phyloP scores from a whole-genome alignment of 2,329 filamentous ascomycete species.

The Coleophoma crateriformis region DNA sequence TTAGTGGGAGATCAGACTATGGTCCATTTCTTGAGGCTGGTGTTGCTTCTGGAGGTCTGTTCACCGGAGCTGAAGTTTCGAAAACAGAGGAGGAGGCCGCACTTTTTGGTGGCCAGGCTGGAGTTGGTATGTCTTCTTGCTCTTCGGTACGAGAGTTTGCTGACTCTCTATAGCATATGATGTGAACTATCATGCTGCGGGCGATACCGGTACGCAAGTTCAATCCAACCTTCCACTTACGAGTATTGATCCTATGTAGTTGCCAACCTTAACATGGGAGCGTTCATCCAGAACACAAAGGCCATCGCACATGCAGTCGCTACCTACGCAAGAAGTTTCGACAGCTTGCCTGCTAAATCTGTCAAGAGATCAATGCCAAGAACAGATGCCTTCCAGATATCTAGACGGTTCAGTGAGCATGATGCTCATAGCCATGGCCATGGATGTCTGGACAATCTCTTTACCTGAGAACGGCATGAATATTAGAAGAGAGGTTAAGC shows the following conservation, averaged over 20 bases:
- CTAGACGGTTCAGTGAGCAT: neutral
- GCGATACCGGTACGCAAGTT: conserved; percentile 37
- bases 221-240: neutral
- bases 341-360: neutral
- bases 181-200: conserved; percentile 53
- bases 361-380: neutral
- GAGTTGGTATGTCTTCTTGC: conserved; percentile 26
- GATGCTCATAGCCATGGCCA: neutral
- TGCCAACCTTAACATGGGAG: conserved; percentile 49
- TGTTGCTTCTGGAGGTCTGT: conserved; percentile 68
- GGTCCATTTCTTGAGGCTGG: conserved; percentile 67
- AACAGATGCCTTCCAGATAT: conserved; percentile 1
- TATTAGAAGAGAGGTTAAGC: too few relatives aligned
- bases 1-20: conserved; percentile 75
- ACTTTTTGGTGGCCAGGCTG: conserved; percentile 64
- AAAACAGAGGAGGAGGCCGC: conserved; percentile 62
- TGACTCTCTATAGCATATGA: conserved; percentile 35
- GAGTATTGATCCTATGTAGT: conserved; percentile 17
- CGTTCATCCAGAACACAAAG: conserved; percentile 56
- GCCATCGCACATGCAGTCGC: conserved; percentile 26
- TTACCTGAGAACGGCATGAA: too few relatives aligned
- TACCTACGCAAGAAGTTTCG: conserved; percentile 8
- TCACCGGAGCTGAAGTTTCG: conserved; percentile 69
- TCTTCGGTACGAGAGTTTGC: neutral
- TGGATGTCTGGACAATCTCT: neutral